Percentiles rank a stretch among this genome's conserved stretches.
phyloP scores from a whole-genome alignment of 2,329 filamentous ascomycete species.

The Cytospora piceicola region DNA sequence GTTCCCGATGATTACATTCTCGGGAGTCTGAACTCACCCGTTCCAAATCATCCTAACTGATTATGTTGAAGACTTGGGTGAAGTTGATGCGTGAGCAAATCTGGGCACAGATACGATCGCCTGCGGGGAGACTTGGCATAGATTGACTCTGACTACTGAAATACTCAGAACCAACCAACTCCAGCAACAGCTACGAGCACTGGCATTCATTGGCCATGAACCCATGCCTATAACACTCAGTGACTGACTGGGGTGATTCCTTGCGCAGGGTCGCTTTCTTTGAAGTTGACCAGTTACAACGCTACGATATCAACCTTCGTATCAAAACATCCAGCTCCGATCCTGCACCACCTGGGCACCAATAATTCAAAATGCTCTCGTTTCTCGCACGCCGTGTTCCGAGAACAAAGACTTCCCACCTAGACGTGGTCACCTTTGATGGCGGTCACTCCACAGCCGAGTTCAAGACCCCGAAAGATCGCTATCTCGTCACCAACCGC shows the following conservation, averaged over 20 bases:
- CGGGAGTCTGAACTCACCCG: not conserved
- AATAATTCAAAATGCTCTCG: conserved; percentile 20
- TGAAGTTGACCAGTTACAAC: not conserved
- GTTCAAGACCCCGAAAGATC: conserved; percentile 12
- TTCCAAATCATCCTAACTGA: not conserved
- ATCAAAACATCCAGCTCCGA: not conserved
- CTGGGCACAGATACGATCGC: too few species aligned
- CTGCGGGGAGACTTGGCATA: too few species aligned
- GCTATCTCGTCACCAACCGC: conserved; percentile 27
- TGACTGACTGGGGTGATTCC: not conserved
- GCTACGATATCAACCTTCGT: not conserved
- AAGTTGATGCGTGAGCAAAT: not conserved
- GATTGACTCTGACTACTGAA: not conserved
- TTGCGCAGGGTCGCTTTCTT: not conserved
- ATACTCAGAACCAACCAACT: not conserved
- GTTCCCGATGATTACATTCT: not conserved
- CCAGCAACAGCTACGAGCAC: not conserved
- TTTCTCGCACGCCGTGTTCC: conserved; percentile 23
- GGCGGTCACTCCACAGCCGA: conserved; percentile 19
- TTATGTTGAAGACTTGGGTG: not conserved
- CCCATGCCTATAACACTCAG: not conserved
- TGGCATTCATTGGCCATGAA: not conserved
- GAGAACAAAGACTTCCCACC: conserved; percentile 19
- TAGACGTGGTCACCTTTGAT: conserved; percentile 17
- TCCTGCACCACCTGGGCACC: not conserved